Evolutionary conservation across 2,329 filamentous ascomycete genomes (phyloP).

Genomic region (Anthostomella pinea): DNA sequence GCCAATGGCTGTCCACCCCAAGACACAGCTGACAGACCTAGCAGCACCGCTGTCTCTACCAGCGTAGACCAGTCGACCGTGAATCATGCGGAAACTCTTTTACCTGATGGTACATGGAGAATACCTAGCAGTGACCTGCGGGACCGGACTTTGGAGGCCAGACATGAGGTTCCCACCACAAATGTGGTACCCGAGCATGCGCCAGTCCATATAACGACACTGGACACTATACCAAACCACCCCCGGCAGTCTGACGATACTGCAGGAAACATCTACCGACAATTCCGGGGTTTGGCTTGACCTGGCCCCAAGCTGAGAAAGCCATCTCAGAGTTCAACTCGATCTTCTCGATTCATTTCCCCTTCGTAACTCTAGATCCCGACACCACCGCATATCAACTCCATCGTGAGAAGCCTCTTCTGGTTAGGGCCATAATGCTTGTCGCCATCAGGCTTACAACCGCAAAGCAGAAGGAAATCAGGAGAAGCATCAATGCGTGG

Average conservation of each 20-base stretch:
- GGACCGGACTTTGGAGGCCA: too few relatives aligned
- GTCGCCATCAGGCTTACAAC: conserved; percentile 30
- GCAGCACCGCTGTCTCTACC: background rate
- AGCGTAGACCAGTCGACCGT: too few relatives aligned
- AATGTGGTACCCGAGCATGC: too few relatives aligned
- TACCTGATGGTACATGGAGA: too few relatives aligned
- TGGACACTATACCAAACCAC: background rate
- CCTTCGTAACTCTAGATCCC: conserved; percentile 35
- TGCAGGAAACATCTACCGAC: background rate
- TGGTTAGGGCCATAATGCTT: conserved; percentile 40
- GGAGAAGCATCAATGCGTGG: conserved; percentile 39
- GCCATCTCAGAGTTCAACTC: conserved; percentile 34
- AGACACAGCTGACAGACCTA: background rate
- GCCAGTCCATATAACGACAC: too few relatives aligned
- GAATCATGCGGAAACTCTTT: too few relatives aligned
- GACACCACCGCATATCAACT: conserved; percentile 30
- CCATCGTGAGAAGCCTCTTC: conserved; percentile 34
- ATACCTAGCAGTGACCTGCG: too few relatives aligned
- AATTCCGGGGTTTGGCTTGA: conserved; percentile 35
- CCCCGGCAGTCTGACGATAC: background rate
- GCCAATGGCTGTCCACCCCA: too few relatives aligned
- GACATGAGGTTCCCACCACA: too few relatives aligned
- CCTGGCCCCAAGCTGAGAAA: conserved; percentile 37
- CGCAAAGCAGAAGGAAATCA: conserved; percentile 38
- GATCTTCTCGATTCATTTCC: conserved; percentile 35